Evolutionary conservation across 768 basidiomycete species (phyloP).

Genomic region (Leucosporidium creatinivorum): DNA sequence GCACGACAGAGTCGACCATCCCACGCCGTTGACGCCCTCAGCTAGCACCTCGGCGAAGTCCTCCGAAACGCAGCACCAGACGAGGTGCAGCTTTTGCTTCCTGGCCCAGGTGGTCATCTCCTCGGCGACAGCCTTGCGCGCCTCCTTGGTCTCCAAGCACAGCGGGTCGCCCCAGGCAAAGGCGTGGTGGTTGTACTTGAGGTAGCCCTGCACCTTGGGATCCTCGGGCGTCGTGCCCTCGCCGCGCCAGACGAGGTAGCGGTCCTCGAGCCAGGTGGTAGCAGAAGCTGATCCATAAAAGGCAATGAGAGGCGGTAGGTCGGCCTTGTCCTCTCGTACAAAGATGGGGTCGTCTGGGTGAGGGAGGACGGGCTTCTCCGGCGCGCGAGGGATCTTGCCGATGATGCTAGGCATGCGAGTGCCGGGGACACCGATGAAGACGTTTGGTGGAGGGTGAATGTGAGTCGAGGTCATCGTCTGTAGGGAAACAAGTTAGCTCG

Average conservation of each 20-base stretch:
- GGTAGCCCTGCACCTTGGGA: slow-evolving; percentile 28
- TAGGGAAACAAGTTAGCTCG: too few relatives aligned
- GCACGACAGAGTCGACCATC: not conserved
- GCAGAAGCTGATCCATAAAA: slow-evolving; percentile 19
- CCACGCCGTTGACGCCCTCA: not conserved
- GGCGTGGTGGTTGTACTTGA: slow-evolving; percentile 15
- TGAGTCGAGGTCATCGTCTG: not conserved
- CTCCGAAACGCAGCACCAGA: slow-evolving; percentile 19
- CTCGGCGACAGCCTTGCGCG: slow-evolving; percentile 6
- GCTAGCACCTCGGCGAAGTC: slow-evolving; percentile 18
- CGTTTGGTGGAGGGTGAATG: slow-evolving; percentile 1
- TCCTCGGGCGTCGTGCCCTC: slow-evolving; percentile 9
- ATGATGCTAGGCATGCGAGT: too few relatives aligned
- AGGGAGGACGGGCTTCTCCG: not conserved
- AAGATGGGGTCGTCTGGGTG: not conserved
- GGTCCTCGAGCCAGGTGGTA: slow-evolving; percentile 28
- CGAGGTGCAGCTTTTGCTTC: slow-evolving; percentile 16
- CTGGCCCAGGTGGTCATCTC: slow-evolving; percentile 18
- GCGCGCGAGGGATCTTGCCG: not conserved
- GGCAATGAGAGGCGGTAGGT: slow-evolving; percentile 18
- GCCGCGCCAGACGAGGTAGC: slow-evolving; percentile 24
- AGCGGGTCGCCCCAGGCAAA: slow-evolving; percentile 32
- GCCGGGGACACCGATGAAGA: too few relatives aligned
- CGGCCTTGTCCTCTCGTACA: slow-evolving; percentile 9
- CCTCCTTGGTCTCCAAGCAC: slow-evolving; percentile 8